Evolutionary conservation across 768 basidiomycete genomes (phyloP).

Genomic region (Chalciporus pseudorubinellus): DNA sequence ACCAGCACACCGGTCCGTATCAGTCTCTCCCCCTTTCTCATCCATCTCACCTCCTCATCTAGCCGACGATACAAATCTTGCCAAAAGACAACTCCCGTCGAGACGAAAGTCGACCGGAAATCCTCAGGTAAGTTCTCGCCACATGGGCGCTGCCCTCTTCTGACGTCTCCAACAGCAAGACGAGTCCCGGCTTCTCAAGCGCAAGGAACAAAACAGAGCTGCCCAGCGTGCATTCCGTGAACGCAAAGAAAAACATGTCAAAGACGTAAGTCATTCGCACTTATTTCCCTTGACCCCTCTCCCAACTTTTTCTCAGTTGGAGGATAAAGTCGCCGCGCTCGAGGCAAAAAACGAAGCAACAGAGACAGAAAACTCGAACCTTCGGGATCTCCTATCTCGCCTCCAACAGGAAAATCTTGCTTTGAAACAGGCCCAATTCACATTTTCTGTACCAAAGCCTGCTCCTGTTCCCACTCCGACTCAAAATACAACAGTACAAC

Average conservation of each 20-base stretch:
- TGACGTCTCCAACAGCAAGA: conserved; percentile 43
- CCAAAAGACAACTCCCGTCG: conserved; percentile 26
- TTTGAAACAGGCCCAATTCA: conserved; percentile 80
- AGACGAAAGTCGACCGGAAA: conserved; percentile 43
- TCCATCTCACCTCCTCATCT: not conserved
- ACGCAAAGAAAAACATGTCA: conserved; percentile 95
- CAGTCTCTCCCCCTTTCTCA: not conserved
- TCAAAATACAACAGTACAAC: conserved; percentile 21
- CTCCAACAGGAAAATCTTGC: conserved; percentile 85
- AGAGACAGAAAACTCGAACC: conserved; percentile 79
- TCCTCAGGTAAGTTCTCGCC: conserved; percentile 29
- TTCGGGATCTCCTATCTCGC: conserved; percentile 79
- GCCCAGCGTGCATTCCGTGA: conserved; percentile 98
- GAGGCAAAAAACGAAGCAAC: conserved; percentile 78
- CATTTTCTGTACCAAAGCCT: conserved; percentile 71
- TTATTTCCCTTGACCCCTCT: conserved; percentile 6
- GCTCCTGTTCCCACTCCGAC: conserved; percentile 10
- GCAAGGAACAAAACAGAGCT: conserved; percentile 96
- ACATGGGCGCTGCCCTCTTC: not conserved
- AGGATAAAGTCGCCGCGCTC: conserved; percentile 85
- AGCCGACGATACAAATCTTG: conserved; percentile 26
- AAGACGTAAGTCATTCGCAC: conserved; percentile 65
- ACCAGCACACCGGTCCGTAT: conserved; percentile 57
- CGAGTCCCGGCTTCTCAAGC: conserved; percentile 73
- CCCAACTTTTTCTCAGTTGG: conserved; percentile 52